Evolutionary conservation across 148 eudicot genomes (phyloP), one percentile per base, ranked within the genome.

Genomic region (Linanthus parryae): DNA sequence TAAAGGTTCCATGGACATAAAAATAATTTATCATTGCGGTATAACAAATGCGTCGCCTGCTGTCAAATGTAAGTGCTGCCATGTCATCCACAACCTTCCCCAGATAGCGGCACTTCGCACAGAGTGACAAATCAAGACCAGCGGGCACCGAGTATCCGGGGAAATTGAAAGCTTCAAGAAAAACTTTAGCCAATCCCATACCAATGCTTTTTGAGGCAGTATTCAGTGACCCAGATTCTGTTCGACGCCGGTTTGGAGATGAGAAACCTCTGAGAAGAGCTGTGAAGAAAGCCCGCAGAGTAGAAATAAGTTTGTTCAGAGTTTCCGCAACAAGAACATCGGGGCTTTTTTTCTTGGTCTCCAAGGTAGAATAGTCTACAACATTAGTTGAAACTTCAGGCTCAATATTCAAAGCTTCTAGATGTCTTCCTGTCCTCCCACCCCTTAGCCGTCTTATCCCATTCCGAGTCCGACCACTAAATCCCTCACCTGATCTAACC

Each of bases 11-110:
- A 54, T 80, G 82, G 51, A 80, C 99, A 73, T 92, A 92, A 34
- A 87, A 82, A 45, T 87, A 73, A 67, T 92, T 92, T 33, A 92
- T 76, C 83, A 92, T 79, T 37, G 83, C 75, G 9, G 94, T 66
- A 59, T 77, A 72, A 48, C 88, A 87, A 40, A 78, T 61, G 30
- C 85, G 94, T 12, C 96, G 83, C 70, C 96, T 81, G 61, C 64
- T 68, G 65, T 92, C 99, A 62, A 75, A 88, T 30, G 78, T 78
- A 61, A 92, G 81, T 33, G 80, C 85, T 31, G 78, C 63, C 89
- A 92, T 84, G 68, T 92, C 96, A 71, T 80, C 87, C 48, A 87
- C 99, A 46, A 87, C 88, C 72, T 82, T 87, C 24, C 99, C 99
- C 54, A 92, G 89, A 82, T 81, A 92, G 31, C 85, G 83, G 59